Evolutionary conservation across 352 stramenopile genomes (phyloP), one percentile per base, ranked within the genome.

Genomic region (Pythium monospermum): DNA sequence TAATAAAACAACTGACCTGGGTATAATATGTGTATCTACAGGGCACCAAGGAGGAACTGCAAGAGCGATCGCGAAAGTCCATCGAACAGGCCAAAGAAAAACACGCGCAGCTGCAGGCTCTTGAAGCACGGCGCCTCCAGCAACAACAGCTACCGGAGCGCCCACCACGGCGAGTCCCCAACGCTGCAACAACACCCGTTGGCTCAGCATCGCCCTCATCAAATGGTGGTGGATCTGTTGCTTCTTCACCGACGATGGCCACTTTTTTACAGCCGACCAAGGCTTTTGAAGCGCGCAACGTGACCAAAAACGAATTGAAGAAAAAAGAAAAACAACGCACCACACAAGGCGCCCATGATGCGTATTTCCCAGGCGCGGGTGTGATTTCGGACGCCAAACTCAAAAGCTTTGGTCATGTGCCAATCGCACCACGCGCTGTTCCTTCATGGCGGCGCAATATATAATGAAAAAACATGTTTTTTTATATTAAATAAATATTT

Each of bases 321-420:
- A 64, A 46, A 19, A 64, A 72, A 19, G 57, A 64, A 28, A 65
- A 64, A 32, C 48, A 61, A 25, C 64, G 77, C 1, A 35, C 68
- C 31, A 68, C 44, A 0, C 71, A 83, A 53, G 66, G 43, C n/a
- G 76, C 76, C 2, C 76, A 90, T n/a, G 71, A 83, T 12, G 35
- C 61, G 8, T 78, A 74, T 36, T 76, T 87, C 21, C 66, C 76
- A 27, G 70, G 73, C 10, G 57, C 71, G 2, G 49, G 55, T n/a
- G 62, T 69, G 37, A 68, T 75, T 36, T 56, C 62, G 18, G 72
- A 85, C 32, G 74, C 76, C 10, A 85, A 81, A 53, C 52, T 81
- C 30, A 85, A 84, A 39, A 87, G 75, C 49, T 89, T 87, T 44
- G 74, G 76, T 0, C 76, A 90, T 37, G 59, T 83, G 6, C 58